phyloP scores from a whole-genome alignment of 2,329 filamentous ascomycete species.

The Didymella exigua region DNA sequence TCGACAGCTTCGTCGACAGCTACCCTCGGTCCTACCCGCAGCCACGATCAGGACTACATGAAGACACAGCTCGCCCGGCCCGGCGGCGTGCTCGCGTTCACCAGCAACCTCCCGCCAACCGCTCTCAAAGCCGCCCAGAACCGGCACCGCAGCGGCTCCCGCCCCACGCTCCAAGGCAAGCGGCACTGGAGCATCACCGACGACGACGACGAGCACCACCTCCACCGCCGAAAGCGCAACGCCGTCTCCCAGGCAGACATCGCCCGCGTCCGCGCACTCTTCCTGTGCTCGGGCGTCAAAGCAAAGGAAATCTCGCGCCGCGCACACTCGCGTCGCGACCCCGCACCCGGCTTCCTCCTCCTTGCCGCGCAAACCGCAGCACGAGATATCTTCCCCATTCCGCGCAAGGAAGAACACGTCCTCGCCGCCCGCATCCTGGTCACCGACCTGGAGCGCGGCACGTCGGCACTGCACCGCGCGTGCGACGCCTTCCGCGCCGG shows the following conservation, averaged over 20 bases:
- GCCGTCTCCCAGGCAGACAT: constrained; percentile 68
- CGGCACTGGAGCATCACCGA: constrained; percentile 66
- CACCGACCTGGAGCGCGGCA: constrained; percentile 53
- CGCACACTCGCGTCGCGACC: constrained; percentile 56
- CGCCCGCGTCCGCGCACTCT: constrained; percentile 74
- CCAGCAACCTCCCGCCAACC: constrained; percentile 38
- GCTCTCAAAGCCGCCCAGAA: constrained; percentile 29
- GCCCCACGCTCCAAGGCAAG: constrained; percentile 49
- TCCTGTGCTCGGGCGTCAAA: constrained; percentile 87
- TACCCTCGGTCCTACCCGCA: constrained; percentile 31
- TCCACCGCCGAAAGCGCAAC: constrained; percentile 31
- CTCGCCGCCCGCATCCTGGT: constrained; percentile 60
- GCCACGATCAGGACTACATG: constrained; percentile 35
- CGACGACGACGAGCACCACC: constrained; percentile 41
- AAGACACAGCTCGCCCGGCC: constrained; percentile 40
- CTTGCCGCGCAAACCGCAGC: constrained; percentile 54
- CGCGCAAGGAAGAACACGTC: constrained; percentile 59
- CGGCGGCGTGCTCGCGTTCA: constrained; percentile 29
- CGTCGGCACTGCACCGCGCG: constrained; percentile 56
- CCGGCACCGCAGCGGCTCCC: constrained; percentile 36
- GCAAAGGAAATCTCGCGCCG: constrained; percentile 78
- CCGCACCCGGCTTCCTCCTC: constrained; percentile 44
- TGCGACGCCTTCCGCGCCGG: constrained; percentile 56
- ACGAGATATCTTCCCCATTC: constrained; percentile 51
- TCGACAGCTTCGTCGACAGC: constrained; percentile 30